Conservation (phyloP, 1,284 basidiomycete species). For the Entoloma clypeatum region DNA sequence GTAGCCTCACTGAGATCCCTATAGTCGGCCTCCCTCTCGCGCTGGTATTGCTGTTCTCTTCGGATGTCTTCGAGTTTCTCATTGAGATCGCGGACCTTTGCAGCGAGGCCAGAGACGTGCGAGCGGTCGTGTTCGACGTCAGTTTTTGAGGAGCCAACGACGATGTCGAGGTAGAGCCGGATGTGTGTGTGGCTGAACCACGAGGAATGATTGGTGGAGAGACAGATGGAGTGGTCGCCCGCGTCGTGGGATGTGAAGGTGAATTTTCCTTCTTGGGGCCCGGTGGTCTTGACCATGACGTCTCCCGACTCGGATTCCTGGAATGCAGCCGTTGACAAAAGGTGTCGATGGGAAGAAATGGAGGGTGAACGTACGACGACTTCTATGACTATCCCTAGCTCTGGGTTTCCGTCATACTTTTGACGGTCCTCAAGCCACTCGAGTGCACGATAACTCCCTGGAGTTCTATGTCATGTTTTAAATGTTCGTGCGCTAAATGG, state of each 20-base stretch:
- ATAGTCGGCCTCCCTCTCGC: constrained; percentile 92
- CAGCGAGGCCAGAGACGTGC: constrained; percentile 85
- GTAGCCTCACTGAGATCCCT: constrained; percentile 86
- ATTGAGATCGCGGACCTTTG: constrained; percentile 89
- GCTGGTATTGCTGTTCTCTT: constrained; percentile 96
- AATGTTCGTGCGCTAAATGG: constrained; percentile 5
- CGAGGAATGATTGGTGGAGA: constrained; percentile 83
- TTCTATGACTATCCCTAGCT: constrained; percentile 86
- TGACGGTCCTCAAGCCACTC: constrained; percentile 82
- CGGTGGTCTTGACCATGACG: constrained; percentile 82
- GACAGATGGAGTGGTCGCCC: constrained; percentile 96
- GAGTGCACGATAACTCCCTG: constrained; percentile 90
- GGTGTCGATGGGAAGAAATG: constrained; percentile 5
- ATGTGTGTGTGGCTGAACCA: constrained; percentile 89
- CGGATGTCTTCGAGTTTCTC: constrained; percentile 89
- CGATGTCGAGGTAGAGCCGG: constrained; percentile 91
- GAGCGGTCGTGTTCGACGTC: constrained; percentile 80
- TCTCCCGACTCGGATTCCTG: constrained; percentile 80
- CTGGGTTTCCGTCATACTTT: constrained; percentile 68
- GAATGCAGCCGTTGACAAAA: constrained; percentile 4
- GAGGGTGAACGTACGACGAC: constrained; percentile 62
- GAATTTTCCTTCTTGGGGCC: constrained; percentile 87
- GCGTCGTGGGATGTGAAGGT: constrained; percentile 97
- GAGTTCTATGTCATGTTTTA: background rate
- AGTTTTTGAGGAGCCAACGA: constrained; percentile 82